These are phyloP conservation scores for Oryza punctata DNA, from an alignment of 176 grass and related monocot genomes.

Conservation along the genomic window DNA sequence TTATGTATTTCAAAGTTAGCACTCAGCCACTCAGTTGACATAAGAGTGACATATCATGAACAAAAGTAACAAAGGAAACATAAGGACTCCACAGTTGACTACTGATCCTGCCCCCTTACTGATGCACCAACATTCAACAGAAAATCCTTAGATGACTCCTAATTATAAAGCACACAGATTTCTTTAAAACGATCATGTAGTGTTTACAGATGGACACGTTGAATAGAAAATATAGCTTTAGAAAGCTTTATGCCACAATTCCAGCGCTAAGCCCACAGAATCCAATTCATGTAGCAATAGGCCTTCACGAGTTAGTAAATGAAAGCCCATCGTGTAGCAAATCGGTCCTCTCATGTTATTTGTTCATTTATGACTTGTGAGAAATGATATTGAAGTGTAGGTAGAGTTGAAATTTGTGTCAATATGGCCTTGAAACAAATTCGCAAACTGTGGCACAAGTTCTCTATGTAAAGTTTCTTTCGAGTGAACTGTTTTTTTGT, in stretches of 20 bases:
- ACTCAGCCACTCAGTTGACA: neutral
- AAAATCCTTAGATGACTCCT: neutral
- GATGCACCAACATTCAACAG: neutral
- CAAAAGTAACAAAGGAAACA: neutral
- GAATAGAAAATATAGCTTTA: neutral
- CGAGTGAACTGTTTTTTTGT: neutral
- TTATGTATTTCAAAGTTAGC: constrained; percentile 4
- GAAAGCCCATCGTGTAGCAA: neutral
- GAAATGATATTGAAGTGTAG: neutral
- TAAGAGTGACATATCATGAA: neutral
- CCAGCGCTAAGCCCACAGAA: neutral
- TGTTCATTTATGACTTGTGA: neutral
- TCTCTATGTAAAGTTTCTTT: neutral
- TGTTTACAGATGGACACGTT: neutral
- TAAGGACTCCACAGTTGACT: neutral
- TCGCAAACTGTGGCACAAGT: neutral
- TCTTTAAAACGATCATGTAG: neutral
- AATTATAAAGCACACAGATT: neutral
- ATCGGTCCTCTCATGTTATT: neutral
- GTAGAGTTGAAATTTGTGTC: neutral
- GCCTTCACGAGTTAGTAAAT: neutral
- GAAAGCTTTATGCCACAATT: neutral
- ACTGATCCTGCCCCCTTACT: neutral
- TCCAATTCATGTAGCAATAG: neutral
- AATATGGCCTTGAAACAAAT: neutral